phyloP scores from a whole-genome alignment of 768 basidiomycete genomes.

The Termitomyces heimii region DNA sequence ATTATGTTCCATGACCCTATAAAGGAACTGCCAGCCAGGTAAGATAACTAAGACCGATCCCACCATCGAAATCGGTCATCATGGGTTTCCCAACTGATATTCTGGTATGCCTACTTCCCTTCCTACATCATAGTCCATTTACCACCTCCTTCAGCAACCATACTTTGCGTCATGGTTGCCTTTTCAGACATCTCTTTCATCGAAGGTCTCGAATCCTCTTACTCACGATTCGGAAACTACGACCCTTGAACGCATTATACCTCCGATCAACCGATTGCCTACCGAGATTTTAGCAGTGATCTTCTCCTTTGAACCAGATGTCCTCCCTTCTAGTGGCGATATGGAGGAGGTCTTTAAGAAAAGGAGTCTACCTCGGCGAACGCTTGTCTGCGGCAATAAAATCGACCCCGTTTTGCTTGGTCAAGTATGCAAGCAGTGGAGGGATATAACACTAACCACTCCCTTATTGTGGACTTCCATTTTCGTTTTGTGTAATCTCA shows the following conservation, averaged over 20 bases:
- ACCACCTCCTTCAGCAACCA: not conserved
- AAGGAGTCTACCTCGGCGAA: not conserved
- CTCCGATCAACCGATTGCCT: conserved; percentile 1
- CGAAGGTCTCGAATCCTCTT: not conserved
- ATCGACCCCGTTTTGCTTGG: conserved; percentile 1
- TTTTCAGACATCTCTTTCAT: not conserved
- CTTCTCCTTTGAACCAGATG: not conserved
- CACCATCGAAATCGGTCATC: not conserved
- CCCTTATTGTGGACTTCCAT: conserved; percentile 4
- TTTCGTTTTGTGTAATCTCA: not conserved
- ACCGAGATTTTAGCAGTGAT: not conserved
- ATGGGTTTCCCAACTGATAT: not conserved
- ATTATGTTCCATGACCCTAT: not conserved
- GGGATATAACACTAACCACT: not conserved
- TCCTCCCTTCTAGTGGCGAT: not conserved
- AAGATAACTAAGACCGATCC: not conserved
- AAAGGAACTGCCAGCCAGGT: not conserved
- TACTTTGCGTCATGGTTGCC: not conserved
- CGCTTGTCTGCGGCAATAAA: not conserved
- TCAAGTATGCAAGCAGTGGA: conserved; percentile 3
- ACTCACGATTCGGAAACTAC: not conserved
- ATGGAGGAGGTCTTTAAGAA: not conserved
- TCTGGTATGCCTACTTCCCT: not conserved
- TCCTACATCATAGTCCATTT: not conserved
- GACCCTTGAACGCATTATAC: not conserved